Base-by-base conservation (phyloP, 768 basidiomycete species). In the Mycena filopes region DNA sequence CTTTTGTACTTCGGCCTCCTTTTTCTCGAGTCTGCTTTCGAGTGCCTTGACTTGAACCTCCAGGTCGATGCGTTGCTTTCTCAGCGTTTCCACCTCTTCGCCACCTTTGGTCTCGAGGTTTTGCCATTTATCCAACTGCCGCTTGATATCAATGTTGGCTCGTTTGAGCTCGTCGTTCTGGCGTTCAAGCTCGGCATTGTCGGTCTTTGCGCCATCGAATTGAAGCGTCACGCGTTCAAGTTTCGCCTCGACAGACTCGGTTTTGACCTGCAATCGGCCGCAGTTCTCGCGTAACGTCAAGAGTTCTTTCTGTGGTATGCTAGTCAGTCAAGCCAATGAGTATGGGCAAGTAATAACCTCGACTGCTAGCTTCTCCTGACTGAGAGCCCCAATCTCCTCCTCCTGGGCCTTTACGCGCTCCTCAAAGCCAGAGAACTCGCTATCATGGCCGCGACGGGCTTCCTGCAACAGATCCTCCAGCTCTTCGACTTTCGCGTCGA, bases 41-140 rank as follows among this genome's bases (percentile, higher is more conserved):
- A 88, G 74, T 41, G 86, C 83, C 58, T 80, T 78, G 18, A 87
- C 78, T 59, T 86, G 77, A 3, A 84, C 76, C 60, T 93, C 89
- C 13, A 92, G 79, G 33, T 87, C 84, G 12, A 83, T 77, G 12
- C 85, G 84, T 59, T 81, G 78, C 71, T 87, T 88, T 43, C 87
- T 82, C 55, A 83, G 76, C 8, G 77, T 74, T 55, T 89, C 90
- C 11, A 83, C 79, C 33, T 90, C 87, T 20, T 80, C 84, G 13
- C 83, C 87, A 49, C 87, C 90, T 50, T 86, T 87, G 28, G 79
- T 87, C 70, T 93, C 92, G 20, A 92, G 75, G 28, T 75, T 82
- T 70, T 90, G 83, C 90, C 90, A 92, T 71, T 89, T 86, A 43
- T 85, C 84, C 11, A 93, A 77, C 69, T 94, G 92, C 18, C 84